Conservation (phyloP, 2,329 filamentous ascomycete species). For the Xylariaceae sp. region DNA sequence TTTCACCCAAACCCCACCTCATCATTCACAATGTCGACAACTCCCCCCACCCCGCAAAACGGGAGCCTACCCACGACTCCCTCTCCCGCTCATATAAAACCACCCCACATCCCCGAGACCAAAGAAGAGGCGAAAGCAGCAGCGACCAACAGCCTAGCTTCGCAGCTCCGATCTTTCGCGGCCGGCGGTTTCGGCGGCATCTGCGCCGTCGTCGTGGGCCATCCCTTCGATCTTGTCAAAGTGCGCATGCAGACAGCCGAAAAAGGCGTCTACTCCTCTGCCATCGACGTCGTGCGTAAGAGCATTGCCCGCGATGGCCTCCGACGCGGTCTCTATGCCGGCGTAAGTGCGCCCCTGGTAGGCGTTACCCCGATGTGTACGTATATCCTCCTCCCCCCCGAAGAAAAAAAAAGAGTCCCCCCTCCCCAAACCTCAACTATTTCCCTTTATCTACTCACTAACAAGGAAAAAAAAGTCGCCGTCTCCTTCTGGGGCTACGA, state of each 20-base stretch:
- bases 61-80: slow-evolving; percentile 29
- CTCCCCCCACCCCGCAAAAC: slow-evolving; percentile 30
- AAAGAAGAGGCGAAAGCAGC: slow-evolving; percentile 39
- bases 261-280: slow-evolving; percentile 82
- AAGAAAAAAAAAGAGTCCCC: not conserved
- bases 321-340: slow-evolving; percentile 80
- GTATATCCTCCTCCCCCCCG: slow-evolving; percentile 31
- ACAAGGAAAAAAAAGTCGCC: slow-evolving; percentile 45
- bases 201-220: slow-evolving; percentile 88
- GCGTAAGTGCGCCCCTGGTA: slow-evolving; percentile 87
- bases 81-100: not conserved
- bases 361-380: slow-evolving; percentile 98
- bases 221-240: slow-evolving; percentile 97
- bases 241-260: slow-evolving; percentile 95
- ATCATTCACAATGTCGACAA: slow-evolving; percentile 25
- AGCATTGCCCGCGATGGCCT: slow-evolving; percentile 83
- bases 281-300: slow-evolving; percentile 86
- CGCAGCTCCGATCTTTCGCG: slow-evolving; percentile 70
- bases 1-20: not conserved
- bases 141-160: slow-evolving; percentile 34
- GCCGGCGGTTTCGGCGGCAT: slow-evolving; percentile 91
- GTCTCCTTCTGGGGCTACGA: slow-evolving; percentile 85
- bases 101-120: slow-evolving; percentile 41
- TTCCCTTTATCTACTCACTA: not conserved
- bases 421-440: too few relatives aligned